Percentiles rank a stretch among this genome's conserved stretches.
phyloP scores from a whole-genome alignment of 768 basidiomycete species.

The Russula lepida region DNA sequence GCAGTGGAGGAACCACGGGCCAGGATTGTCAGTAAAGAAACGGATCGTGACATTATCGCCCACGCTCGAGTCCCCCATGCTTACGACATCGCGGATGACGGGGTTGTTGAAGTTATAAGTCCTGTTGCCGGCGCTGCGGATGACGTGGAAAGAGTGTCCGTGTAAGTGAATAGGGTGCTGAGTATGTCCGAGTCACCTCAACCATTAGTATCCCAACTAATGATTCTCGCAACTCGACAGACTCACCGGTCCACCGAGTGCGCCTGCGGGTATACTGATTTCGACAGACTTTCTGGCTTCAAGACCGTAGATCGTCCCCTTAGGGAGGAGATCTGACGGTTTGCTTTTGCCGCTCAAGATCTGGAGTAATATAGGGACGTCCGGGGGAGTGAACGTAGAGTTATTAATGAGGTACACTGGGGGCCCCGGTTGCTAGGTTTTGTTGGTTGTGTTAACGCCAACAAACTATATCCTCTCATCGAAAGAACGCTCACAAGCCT shows the following conservation, averaged over 20 bases:
- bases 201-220: neutral
- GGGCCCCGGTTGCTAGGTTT: neutral
- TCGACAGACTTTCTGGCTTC: neutral
- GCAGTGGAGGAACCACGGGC: constrained; percentile 3
- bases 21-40: constrained; percentile 23
- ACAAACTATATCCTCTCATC: neutral
- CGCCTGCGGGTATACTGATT: neutral
- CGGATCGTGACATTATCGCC: constrained; percentile 22
- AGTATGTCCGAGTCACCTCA: neutral
- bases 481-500: constrained; percentile 2
- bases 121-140: constrained; percentile 6
- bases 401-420: neutral
- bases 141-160: constrained; percentile 15
- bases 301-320: neutral
- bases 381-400: neutral
- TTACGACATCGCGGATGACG: constrained; percentile 17
- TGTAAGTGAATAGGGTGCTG: constrained; percentile 10
- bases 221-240: neutral
- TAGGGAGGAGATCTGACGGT: neutral
- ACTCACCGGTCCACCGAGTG: constrained; percentile 4
- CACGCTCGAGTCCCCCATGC: neutral
- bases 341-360: constrained; percentile 1
- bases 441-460: neutral
- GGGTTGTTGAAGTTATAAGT: constrained; percentile 20
- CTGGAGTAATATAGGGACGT: constrained; percentile 8